Evolutionary conservation across 208 protist species (phyloP), one percentile per base, ranked within the genome.

Genomic region (Trypanosomatidae sp.): DNA sequence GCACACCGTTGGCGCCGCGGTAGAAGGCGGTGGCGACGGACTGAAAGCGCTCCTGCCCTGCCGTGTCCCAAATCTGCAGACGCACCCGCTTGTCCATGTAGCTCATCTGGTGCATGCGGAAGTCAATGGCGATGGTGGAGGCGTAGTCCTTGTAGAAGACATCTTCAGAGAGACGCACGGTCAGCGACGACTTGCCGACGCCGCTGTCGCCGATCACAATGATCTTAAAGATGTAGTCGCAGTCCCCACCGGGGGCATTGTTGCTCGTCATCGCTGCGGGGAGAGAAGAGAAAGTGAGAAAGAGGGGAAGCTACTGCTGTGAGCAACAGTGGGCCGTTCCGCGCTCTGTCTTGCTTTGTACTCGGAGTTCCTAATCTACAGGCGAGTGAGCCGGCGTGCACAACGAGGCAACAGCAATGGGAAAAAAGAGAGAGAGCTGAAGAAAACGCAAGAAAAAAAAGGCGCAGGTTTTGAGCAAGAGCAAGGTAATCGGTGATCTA

Each of bases 151-250:
- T 92, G 76, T 95, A 95, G 79, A 97, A 98, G 12, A 95, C 92
- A 89, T 98, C 92, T 67, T 97, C 90, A n/a, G 91, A 95, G n/a
- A 98, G 89, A 12, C 94, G 89, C 64, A 96, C 91, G 0, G 91
- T 95, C 22, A 98, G 80, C 15, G 92, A 95, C 12, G 92, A 97
- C 82, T 98, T 98, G 59, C 94, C 94, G 2, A 98, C 94, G n/a
- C 94, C 94, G 59, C 87, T 95, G 78, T 98, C 94, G 30, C 94
- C 94, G 80, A 98, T 95, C 56, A 98, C 90, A 60, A 98, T 95
- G 69, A 98, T 93, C 76, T 98, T 98, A 74, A 98, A 98, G 58
- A 99, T 99, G 84, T 99, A 97, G 76, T 97, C 92, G 79, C 90
- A 97, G 67, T 97, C 92, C 25, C 92, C 92, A 60, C 90, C 90